These are phyloP conservation scores for Talaromyces sp. DNA, from an alignment of 2,329 filamentous ascomycete species.

Conservation along the genomic window DNA sequence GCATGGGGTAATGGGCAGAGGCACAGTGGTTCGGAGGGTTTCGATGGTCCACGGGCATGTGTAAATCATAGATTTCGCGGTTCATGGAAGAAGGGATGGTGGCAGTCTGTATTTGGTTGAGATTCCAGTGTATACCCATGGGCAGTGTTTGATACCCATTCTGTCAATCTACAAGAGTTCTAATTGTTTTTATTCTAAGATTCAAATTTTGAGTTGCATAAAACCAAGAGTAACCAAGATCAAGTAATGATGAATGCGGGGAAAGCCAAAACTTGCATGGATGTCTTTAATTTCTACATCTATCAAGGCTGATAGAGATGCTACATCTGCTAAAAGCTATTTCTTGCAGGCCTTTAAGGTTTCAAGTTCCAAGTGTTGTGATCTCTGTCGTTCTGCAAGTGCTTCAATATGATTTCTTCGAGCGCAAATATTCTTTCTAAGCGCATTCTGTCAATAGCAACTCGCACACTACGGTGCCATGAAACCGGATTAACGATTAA, in stretches of 20 bases:
- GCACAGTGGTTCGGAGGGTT: conserved; percentile 27
- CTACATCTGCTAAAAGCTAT: too few species aligned
- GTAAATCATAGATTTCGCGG: conserved; percentile 32
- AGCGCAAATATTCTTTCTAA: neutral
- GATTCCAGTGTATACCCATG: neutral
- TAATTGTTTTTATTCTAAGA: too few species aligned
- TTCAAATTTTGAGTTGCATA: neutral
- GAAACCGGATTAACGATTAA: neutral
- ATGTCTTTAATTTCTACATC: too few species aligned
- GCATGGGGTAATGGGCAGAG: conserved; percentile 34
- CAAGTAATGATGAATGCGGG: neutral
- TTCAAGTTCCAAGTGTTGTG: too few species aligned
- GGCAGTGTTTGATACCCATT: neutral
- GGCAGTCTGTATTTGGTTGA: conserved; percentile 26
- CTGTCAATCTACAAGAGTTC: too few species aligned
- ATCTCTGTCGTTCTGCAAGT: too few species aligned
- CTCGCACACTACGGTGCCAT: neutral
- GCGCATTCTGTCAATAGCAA: neutral
- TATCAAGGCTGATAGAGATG: too few species aligned
- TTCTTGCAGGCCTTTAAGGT: too few species aligned
- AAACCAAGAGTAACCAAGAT: neutral
- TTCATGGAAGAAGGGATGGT: conserved; percentile 31
- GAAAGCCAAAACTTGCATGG: too few species aligned
- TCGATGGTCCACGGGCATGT: conserved; percentile 26
- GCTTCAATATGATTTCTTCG: neutral